Base-by-base conservation (phyloP, 768 basidiomycete genomes). In the Trametopsis cervina region DNA sequence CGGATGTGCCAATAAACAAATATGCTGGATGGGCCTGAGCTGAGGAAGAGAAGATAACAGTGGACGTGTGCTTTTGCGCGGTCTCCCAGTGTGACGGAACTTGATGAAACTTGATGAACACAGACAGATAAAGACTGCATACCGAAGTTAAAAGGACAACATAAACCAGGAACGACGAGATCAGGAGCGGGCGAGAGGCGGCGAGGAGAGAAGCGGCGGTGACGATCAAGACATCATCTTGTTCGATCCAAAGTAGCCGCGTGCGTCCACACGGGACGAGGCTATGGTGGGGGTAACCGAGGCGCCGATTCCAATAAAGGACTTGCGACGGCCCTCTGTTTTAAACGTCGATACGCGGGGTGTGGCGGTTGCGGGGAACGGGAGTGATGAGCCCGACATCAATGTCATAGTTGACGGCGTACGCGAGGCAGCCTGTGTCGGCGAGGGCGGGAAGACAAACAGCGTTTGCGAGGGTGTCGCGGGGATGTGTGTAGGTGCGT, bases 401-500 rank as follows among this genome's bases (percentile, higher is more conserved):
- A 91, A 69, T 29, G 84, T 89, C 80, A 90, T 82, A 27, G 88
- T 85, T 40, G 87, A 85, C 22, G 89, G 86, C 44, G 84, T 88
- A 7, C 29, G 29, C 33, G 67, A 76, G 57, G 71, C 73, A 41
- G 42, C 27, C 7, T 60, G 57, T 23, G 63, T 73, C 65, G 78
- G 87, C 4, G 88, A 90, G 25, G 89, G 87, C 1, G 89, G 89
- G 60, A 91, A 91, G 29, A 91, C 82, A 56, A 91, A 90, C 40
- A 91, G 72, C 0, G 89, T 91, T 61, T 91, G 89, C 1, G 88
- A 87, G 25, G 85, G 84, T 26, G 82, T 76, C 40, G 72, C 63
- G 33, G 70, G 59, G 29, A 33, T 33, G 15, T 7, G 29, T 29
- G 44, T 27, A 21, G 56, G 46, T 60, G 63, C 18, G 46, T 50